phyloP scores from a whole-genome alignment of 129 eudicot species.

The Pseudognaphalium luteoalbum region DNA sequence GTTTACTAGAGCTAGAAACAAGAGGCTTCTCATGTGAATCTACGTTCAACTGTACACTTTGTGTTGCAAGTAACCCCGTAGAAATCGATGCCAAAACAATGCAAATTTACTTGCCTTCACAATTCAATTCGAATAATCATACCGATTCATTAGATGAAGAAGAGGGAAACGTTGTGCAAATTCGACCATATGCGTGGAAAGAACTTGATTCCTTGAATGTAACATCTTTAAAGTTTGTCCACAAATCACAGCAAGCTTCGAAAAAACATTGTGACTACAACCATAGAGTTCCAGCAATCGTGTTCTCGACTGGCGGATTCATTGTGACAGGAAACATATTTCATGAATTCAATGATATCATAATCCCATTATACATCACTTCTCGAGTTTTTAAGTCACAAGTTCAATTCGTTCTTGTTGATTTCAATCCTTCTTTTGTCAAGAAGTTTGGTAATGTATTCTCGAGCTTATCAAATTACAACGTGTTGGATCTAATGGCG shows the following conservation, averaged over 20 bases:
- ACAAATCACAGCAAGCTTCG: conserved; percentile 18
- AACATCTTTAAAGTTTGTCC: conserved; percentile 32
- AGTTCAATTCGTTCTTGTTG: conserved; percentile 47
- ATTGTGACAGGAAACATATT: conserved; percentile 43
- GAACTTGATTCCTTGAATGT: conserved; percentile 18
- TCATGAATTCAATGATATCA: conserved; percentile 65
- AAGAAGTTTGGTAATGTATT: conserved; percentile 35
- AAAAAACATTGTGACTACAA: conserved; percentile 5
- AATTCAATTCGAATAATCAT: too few species aligned
- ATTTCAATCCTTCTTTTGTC: conserved; percentile 40
- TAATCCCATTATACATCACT: conserved; percentile 66
- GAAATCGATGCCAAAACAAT: too few species aligned
- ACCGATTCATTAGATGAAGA: too few species aligned
- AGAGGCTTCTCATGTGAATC: too few species aligned
- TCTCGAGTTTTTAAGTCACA: conserved; percentile 43
- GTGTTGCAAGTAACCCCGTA: too few species aligned
- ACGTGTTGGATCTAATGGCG: conserved; percentile 22
- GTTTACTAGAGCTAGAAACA: too few species aligned
- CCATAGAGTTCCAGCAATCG: conserved; percentile 50
- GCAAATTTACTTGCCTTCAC: too few species aligned
- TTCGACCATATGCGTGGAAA: too few species aligned
- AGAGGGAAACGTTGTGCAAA: too few species aligned
- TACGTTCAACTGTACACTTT: too few species aligned
- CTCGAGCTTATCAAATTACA: conserved; percentile 41
- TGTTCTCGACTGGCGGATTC: conserved; percentile 56